Conservation (phyloP, 2,329 filamentous ascomycete genomes). For the Onygenales sp. region DNA sequence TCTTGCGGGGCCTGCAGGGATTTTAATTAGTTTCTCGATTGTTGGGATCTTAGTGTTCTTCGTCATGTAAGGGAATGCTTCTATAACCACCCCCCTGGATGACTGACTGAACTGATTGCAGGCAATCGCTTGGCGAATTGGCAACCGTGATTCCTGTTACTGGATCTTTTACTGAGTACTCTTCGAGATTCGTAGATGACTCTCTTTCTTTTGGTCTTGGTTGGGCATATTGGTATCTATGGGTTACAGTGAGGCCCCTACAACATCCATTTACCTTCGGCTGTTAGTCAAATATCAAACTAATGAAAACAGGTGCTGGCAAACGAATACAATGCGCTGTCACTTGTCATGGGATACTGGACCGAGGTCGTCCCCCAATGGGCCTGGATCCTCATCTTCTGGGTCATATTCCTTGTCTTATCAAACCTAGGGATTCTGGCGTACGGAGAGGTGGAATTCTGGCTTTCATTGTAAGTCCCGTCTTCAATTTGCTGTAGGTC, state of each 20-base stretch:
- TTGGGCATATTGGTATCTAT: slow-evolving; percentile 56
- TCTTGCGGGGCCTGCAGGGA: slow-evolving; percentile 59
- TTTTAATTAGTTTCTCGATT: slow-evolving; percentile 64
- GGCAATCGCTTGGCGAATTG: slow-evolving; percentile 66
- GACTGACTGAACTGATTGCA: slow-evolving; percentile 22
- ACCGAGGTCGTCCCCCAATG: slow-evolving; percentile 35
- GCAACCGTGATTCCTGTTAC: slow-evolving; percentile 64
- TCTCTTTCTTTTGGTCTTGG: slow-evolving; percentile 60
- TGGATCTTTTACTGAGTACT: slow-evolving; percentile 61
- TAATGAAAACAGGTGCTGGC: slow-evolving; percentile 19
- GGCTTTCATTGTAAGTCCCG: slow-evolving; percentile 24
- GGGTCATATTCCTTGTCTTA: slow-evolving; percentile 33
- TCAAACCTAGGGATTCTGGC: slow-evolving; percentile 34
- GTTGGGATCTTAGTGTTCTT: slow-evolving; percentile 59
- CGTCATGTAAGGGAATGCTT: slow-evolving; percentile 21
- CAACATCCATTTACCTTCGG: neutral
- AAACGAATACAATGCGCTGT: slow-evolving; percentile 40
- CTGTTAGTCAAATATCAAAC: neutral
- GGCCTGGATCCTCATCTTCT: slow-evolving; percentile 40
- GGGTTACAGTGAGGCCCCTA: slow-evolving; percentile 26
- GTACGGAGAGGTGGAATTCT: slow-evolving; percentile 47
- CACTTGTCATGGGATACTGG: slow-evolving; percentile 38
- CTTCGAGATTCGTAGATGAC: slow-evolving; percentile 61
- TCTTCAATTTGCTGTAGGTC: neutral
- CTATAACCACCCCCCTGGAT: no score